A percentile compares a stretch with the other conserved stretches of the same genome.
These are phyloP conservation scores for Fomitopsis serialis DNA, from an alignment of 768 basidiomycete genomes.

Conservation along the genomic window DNA sequence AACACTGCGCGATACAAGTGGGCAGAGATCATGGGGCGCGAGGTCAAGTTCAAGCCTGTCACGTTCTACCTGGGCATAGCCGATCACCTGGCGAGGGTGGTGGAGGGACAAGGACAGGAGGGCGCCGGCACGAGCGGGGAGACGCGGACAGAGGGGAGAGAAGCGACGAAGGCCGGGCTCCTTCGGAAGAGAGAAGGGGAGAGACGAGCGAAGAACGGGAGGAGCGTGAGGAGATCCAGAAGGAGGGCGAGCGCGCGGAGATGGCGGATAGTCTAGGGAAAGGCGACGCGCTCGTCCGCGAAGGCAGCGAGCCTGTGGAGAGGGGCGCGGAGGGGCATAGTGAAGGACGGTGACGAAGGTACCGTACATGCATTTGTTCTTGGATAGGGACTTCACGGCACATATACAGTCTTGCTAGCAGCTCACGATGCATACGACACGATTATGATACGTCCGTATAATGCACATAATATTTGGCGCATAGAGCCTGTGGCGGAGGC, in stretches of 20 bases:
- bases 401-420: not conserved
- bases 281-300: not conserved
- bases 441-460: not conserved
- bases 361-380: not conserved
- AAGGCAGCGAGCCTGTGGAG: not conserved
- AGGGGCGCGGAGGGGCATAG: not conserved
- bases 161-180: not conserved
- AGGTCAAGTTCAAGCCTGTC: conserved; percentile 87
- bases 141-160: not conserved
- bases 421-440: not conserved
- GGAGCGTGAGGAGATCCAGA: conserved; percentile 17
- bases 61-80: conserved; percentile 86
- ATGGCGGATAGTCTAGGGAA: conserved; percentile 24
- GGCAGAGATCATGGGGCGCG: conserved; percentile 82
- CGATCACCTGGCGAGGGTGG: conserved; percentile 72
- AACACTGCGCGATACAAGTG: conserved; percentile 85
- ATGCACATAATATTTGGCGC: not conserved
- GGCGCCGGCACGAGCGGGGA: not conserved
- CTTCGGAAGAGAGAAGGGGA: not conserved
- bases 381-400: not conserved
- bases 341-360: not conserved
- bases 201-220: conserved; percentile 3
- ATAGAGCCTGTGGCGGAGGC: not conserved
- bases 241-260: conserved; percentile 21
- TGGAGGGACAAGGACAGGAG: conserved; percentile 44